Evolutionary conservation across 331 rosid species (phyloP), one percentile per base, ranked within the genome.

Genomic region (Stylosanthes scabra): DNA sequence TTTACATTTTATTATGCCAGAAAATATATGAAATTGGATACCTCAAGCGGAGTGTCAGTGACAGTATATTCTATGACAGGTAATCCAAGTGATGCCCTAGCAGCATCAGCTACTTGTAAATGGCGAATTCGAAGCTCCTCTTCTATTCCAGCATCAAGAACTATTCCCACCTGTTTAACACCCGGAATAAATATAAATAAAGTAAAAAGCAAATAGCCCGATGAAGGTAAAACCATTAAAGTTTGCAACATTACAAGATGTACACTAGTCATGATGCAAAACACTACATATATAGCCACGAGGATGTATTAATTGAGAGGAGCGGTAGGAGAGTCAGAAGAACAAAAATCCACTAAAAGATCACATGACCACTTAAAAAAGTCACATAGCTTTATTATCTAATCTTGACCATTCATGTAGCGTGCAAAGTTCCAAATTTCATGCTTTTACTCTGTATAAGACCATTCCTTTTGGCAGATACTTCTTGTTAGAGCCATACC

Each of bases 61-160:
- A 93, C 89, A 66, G 71, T 83, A 66, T 86, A 93, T 72, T 93
- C 93, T 58, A 87, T 82, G 65, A 93, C 77, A 81, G 96, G 92
- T 83, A 91, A 86, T 69, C 98, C 98, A 81, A 91, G 96, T 39
- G 97, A 93, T 72, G 98, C 96, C 78, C 96, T 86, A 40, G 90
- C 91, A 34, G 96, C 97, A 82, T 93, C 93, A 29, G 96, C 96
- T 78, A 83, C 97, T 80, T 93, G 98, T 75, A 93, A 87, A 72
- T 93, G 98, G 69, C 92, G 92, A 83, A 82, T 59, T 14, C 71
- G 89, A 44, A 91, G 97, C 57, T 87, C 88, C 80, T 91, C 85
- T 78, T 91, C 97, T 8, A 89, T 89, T 59, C 97, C 97, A 76
- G 89, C 88, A 85, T 91, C 98, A 78, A 93, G 91, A 84, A 91